Percentiles rank a stretch among this genome's conserved stretches.
These are phyloP conservation scores for Amanita inopinata DNA, from an alignment of 768 basidiomycete genomes.

Conservation along the genomic window DNA sequence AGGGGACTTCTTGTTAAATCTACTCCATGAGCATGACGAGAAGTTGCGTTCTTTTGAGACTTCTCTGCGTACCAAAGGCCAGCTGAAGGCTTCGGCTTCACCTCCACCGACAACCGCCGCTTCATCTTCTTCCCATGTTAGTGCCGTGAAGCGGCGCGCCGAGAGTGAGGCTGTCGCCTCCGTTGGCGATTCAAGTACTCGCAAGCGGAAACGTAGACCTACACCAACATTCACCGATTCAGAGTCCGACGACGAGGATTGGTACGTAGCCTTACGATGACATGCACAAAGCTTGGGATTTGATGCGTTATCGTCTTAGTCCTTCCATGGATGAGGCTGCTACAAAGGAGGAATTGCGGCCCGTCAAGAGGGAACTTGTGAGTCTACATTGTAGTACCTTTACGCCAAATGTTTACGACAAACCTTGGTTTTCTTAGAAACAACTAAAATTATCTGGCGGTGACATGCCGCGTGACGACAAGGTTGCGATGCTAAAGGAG, in stretches of 20 bases:
- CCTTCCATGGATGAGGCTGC: slow-evolving; percentile 91
- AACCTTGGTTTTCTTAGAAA: slow-evolving; percentile 46
- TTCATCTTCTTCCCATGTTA: slow-evolving; percentile 54
- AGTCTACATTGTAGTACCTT: slow-evolving; percentile 18
- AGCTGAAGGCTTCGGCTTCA: slow-evolving; percentile 62
- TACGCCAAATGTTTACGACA: neutral
- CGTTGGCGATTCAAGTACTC: slow-evolving; percentile 58
- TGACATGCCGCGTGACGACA: slow-evolving; percentile 90
- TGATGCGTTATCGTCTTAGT: slow-evolving; percentile 26
- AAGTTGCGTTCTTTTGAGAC: slow-evolving; percentile 84
- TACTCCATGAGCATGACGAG: slow-evolving; percentile 83
- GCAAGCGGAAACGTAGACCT: slow-evolving; percentile 85
- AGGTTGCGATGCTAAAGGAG: slow-evolving; percentile 92
- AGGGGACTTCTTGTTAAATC: slow-evolving; percentile 84
- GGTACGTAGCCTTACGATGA: slow-evolving; percentile 37
- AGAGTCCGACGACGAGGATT: slow-evolving; percentile 76
- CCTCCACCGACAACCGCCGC: slow-evolving; percentile 66
- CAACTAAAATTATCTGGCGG: slow-evolving; percentile 90
- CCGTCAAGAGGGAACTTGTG: slow-evolving; percentile 93
- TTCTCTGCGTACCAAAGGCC: slow-evolving; percentile 61
- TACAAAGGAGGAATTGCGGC: slow-evolving; percentile 91
- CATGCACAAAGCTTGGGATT: slow-evolving; percentile 8
- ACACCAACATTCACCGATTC: slow-evolving; percentile 96
- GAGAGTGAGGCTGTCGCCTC: slow-evolving; percentile 82
- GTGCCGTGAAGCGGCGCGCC: slow-evolving; percentile 62